A percentile compares a stretch with the other conserved stretches of the same genome.
These are phyloP conservation scores for sorghum (Sorghum bicolor) DNA, from an alignment of 176 grass and related monocot species.

Conservation along the genomic window Sorghum_bicolor_NCBIv3 NC_012870.2:2651501-2652000, in stretches of 20 bases:
- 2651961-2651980: background rate
- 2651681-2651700: background rate
- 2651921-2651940: background rate
- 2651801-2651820: background rate
- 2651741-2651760: background rate
- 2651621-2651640: background rate
- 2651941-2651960: background rate
- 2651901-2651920: conserved; percentile 6
- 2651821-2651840: background rate
- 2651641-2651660: background rate
- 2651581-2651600: background rate
- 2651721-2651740: background rate
- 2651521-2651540: background rate
- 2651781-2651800: background rate
- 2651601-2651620: background rate
- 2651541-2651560: background rate
- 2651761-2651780: background rate
- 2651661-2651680: background rate
- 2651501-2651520: background rate
- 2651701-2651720: background rate
- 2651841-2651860: background rate
- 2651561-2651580: background rate
- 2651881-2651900: background rate
- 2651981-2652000: background rate
- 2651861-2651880: background rate